Evolutionary conservation across 2,329 filamentous ascomycete species (phyloP), one percentile per base, ranked within the genome.

Genomic region (Botrytis aclada): DNA sequence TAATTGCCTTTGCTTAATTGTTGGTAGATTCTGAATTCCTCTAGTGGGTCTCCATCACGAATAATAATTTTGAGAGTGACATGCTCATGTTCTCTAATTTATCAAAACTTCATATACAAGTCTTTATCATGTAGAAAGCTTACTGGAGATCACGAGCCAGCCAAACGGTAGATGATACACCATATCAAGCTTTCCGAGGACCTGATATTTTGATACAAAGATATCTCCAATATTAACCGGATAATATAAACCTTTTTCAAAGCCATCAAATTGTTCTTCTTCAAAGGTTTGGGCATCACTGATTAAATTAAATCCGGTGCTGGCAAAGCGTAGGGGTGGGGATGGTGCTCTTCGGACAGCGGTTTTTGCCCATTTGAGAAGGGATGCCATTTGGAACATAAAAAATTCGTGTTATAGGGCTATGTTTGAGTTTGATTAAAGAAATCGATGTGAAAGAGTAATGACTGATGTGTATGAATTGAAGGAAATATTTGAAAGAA

Each of bases 1-100:
- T 45, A 41, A 5, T 79, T 75, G 16, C 67, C 76, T 63, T 41
- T 62, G 32, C 79, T 77, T 2, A 86, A 82, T 16, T 78, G 81
- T 74, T 81, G 81, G 67, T 86, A 86, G n/a, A 85, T 84, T 1
- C 79, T 74, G 9, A 85, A 75, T 76, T 86, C 84, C 60, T 73
- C 73, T 25, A 51, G 54, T n/a, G 60, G 22, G 39, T 65, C 56
- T n/a, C 69, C 60, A 39, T 65, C 65, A 25, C 65, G 60, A 25
- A 45, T 75, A 45, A 71, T 76, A 10, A 74, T 34, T 41, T 76
- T 75, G 0, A 77, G 32, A 5, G 74, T 16, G 18, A 73, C 73
- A 16, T 76, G 60, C 58, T 70, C 8, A 47, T 70, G 41, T 14
- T 41, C 67, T 70, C 39, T 70, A 51, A 25, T 70, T 39, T 62